A percentile compares a stretch with the other conserved stretches of the same genome.
Conservation (phyloP, 1,284 basidiomycete genomes). For the Thecaphora thlaspeos region DNA sequence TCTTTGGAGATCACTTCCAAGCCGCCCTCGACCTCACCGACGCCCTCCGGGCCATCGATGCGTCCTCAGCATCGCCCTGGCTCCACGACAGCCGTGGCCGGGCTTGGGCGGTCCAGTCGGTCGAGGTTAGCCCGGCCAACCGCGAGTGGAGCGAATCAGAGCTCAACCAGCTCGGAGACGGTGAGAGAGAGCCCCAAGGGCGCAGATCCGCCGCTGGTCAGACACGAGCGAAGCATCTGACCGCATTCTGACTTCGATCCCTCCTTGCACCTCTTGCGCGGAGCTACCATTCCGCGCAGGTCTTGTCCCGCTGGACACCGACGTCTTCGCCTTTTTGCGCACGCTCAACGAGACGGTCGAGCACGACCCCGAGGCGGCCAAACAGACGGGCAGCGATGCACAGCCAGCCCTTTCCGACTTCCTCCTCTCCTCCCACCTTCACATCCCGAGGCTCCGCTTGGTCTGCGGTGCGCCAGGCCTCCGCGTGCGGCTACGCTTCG, state of each 20-base stretch:
- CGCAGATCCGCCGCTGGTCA: neutral
- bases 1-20: constrained; percentile 37
- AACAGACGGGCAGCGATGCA: constrained; percentile 60
- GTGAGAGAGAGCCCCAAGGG: neutral
- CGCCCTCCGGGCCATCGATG: neutral
- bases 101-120: constrained; percentile 37
- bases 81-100: constrained; percentile 34
- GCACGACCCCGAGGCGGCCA: constrained; percentile 76
- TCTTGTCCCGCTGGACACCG: constrained; percentile 17
- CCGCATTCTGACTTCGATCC: neutral
- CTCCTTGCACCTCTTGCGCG: no score
- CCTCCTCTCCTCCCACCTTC: constrained; percentile 69
- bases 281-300: constrained; percentile 2
- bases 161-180: constrained; percentile 32
- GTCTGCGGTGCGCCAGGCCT: constrained; percentile 67
- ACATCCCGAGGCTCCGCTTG: constrained; percentile 69
- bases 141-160: constrained; percentile 38
- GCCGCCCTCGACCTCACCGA: neutral
- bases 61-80: constrained; percentile 8
- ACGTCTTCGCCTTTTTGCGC: constrained; percentile 62
- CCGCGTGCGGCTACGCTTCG: constrained; percentile 65
- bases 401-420: constrained; percentile 64
- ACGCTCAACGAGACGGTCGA: constrained; percentile 66
- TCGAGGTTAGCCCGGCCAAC: constrained; percentile 27
- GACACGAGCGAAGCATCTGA: no score